Percentiles rank a stretch among this genome's conserved stretches.
Conservation (phyloP, 495 filamentous ascomycete species). For the Penicillium coprophilum region DNA sequence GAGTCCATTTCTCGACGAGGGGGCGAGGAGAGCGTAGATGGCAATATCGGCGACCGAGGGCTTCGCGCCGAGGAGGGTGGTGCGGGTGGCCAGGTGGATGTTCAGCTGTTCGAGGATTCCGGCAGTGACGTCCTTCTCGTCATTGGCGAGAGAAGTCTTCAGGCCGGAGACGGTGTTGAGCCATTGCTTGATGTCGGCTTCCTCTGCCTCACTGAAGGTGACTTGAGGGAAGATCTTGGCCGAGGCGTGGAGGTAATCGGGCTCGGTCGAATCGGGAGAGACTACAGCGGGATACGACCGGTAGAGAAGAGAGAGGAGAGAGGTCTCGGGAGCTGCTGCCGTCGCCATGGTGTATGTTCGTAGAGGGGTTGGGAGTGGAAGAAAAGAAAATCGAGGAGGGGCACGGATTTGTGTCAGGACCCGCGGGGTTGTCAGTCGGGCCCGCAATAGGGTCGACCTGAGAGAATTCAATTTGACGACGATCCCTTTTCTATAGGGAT, state of each 20-base stretch:
- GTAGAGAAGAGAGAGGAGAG: constrained; percentile 54
- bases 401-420: constrained; percentile 33
- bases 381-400: constrained; percentile 41
- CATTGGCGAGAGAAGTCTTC: constrained; percentile 55
- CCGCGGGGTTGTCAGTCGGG: constrained; percentile 39
- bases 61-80: constrained; percentile 86
- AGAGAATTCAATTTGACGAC: constrained; percentile 32
- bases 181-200: constrained; percentile 86
- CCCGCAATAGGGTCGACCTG: constrained; percentile 34
- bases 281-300: constrained; percentile 52
- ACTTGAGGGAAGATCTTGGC: constrained; percentile 63
- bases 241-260: constrained; percentile 50
- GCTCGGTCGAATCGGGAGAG: constrained; percentile 50
- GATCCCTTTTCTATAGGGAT: constrained; percentile 32
- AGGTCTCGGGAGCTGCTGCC: constrained; percentile 50
- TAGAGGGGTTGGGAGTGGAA: constrained; percentile 28
- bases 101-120: constrained; percentile 72
- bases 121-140: constrained; percentile 52
- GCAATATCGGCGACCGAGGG: constrained; percentile 87
- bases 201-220: constrained; percentile 72
- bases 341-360: constrained; percentile 49
- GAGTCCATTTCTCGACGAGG: constrained; percentile 76
- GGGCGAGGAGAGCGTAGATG: constrained; percentile 77
- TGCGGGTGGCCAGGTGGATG: constrained; percentile 80
- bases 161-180: constrained; percentile 70